A percentile compares a stretch with the other conserved stretches of the same genome.
These are phyloP conservation scores for Lentinula boryana DNA, from an alignment of 768 basidiomycete genomes.

Conservation along the genomic window DNA sequence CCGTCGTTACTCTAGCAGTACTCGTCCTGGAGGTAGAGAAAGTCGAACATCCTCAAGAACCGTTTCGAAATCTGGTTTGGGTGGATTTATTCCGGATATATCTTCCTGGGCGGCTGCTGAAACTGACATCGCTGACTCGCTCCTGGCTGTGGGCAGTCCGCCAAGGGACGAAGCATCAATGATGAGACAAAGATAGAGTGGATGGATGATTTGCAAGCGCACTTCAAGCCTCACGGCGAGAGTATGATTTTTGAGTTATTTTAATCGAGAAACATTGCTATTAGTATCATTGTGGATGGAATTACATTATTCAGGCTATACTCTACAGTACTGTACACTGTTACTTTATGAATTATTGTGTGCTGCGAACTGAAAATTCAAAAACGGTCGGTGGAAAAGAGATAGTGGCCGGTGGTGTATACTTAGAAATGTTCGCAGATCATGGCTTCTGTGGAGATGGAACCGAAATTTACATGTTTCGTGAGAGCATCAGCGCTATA, in stretches of 20 bases:
- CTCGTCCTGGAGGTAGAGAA: neutral
- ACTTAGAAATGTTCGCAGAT: neutral
- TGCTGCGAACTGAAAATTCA: no score
- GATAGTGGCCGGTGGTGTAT: neutral
- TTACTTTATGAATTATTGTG: neutral
- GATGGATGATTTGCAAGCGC: neutral
- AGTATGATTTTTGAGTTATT: neutral
- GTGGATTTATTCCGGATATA: slow-evolving; percentile 16
- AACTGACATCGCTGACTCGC: neutral
- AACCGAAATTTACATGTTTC: neutral
- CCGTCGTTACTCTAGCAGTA: neutral
- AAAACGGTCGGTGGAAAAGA: neutral
- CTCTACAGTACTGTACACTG: neutral
- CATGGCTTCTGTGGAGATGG: neutral
- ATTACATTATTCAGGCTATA: neutral
- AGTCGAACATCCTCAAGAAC: slow-evolving; percentile 6
- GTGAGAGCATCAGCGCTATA: neutral
- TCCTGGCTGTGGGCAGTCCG: slow-evolving; percentile 4
- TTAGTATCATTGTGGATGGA: neutral
- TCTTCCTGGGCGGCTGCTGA: slow-evolving; percentile 25
- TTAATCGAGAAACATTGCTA: neutral
- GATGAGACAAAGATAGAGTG: neutral
- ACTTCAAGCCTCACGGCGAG: neutral
- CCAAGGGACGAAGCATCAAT: slow-evolving; percentile 1
- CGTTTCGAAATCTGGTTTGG: slow-evolving; percentile 9